Base-by-base conservation (phyloP, 345 rosid genomes). In the Anacardium occidentale region DNA sequence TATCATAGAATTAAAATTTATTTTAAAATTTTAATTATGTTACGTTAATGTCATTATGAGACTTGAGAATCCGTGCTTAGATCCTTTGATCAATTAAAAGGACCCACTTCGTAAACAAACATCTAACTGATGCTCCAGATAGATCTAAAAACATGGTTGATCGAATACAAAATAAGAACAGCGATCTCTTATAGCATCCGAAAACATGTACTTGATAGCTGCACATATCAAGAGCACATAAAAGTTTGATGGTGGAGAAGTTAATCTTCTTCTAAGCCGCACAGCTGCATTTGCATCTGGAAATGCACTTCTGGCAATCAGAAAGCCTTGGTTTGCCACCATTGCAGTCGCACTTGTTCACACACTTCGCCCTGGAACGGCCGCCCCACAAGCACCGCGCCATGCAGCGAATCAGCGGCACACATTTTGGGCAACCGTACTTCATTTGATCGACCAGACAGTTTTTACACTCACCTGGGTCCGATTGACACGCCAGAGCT, bases 301-400 rank as follows among this genome's bases (percentile, higher is more conserved):
- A 79, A 82, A 92, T 83, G 85, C 96, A 89, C 66, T 76, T 82
- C 75, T 84, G 89, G 82, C 98, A 90, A 12, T 82, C 86, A 1
- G 84, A 44, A 53, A 93, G 80, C 17, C 71, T 85, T 10, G 88
- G 84, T 64, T 82, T 82, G 12, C 80, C 84, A 3, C 79, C 76
- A 61, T 78, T 72, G 72, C 88, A 85, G 51, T 90, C 81, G 5
- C 98, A 90, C 64, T 78, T 81, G 20, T 63, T 51, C 11, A 67
- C 72, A 74, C 98, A 90, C 12, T 64, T 75, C 0, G 82, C 50
- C 72, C 59, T 84, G 5, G 86, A 37, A 8, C 64, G 75, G 54
- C 93, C 94, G 0, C 90, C 79, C 98, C 96, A 90, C 79, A 90
- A 83, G 76, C 98, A 93, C 78, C 78, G 78, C 0, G 91, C 91